phyloP scores from a whole-genome alignment of 257 asterid species.

The Misopates orontium region DNA sequence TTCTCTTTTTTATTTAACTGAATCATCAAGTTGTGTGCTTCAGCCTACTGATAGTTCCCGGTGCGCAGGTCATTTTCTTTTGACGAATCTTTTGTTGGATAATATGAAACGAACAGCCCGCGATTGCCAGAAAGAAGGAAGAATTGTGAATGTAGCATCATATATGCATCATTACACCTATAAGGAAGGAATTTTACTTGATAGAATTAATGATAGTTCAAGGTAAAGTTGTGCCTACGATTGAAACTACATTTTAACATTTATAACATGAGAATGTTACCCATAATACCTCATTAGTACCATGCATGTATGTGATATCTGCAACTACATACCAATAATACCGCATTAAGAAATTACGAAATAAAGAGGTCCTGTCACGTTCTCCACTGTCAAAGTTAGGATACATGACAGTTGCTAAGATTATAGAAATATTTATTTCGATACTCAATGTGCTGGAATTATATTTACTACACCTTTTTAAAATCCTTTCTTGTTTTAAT shows the following conservation, averaged over 20 bases:
- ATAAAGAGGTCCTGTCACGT: too few relatives aligned
- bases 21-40: background rate
- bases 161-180: slow-evolving; percentile 35
- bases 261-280: background rate
- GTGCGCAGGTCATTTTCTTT: slow-evolving; percentile 51
- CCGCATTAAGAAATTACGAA: too few relatives aligned
- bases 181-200: slow-evolving; percentile 47
- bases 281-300: too few relatives aligned
- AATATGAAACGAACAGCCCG: slow-evolving; percentile 53
- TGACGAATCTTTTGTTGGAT: slow-evolving; percentile 53
- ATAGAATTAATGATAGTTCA: slow-evolving; percentile 45
- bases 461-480: too few relatives aligned
- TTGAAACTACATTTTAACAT: background rate
- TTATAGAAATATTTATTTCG: too few relatives aligned
- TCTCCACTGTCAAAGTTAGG: too few relatives aligned
- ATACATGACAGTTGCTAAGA: too few relatives aligned
- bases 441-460: too few relatives aligned
- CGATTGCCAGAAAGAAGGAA: slow-evolving; percentile 52
- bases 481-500: too few relatives aligned
- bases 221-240: slow-evolving; percentile 27
- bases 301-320: too few relatives aligned
- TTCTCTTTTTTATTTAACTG: too few relatives aligned
- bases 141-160: slow-evolving; percentile 59
- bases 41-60: background rate
- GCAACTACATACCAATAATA: too few relatives aligned